phyloP scores from a whole-genome alignment of 2,329 filamentous ascomycete genomes.

The Acephala macrosclerotiorum region DNA sequence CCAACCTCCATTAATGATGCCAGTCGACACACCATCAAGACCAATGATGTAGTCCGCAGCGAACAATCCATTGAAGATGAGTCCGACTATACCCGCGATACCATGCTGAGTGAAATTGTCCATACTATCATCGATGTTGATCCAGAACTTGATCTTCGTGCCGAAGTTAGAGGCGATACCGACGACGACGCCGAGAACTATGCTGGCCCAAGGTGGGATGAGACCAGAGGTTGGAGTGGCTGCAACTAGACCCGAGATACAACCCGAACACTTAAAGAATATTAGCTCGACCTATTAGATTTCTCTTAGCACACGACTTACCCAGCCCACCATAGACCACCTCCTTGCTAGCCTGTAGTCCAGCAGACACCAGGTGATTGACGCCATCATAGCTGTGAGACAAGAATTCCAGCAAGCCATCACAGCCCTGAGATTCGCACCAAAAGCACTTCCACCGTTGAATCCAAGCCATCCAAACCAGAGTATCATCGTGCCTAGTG shows the following conservation, averaged over 20 bases:
- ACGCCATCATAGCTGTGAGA: constrained; percentile 78
- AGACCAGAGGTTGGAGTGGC: constrained; percentile 75
- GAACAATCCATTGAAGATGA: constrained; percentile 78
- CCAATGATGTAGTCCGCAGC: constrained; percentile 74
- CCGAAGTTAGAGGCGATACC: constrained; percentile 72
- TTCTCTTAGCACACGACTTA: background rate
- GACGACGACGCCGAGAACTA: constrained; percentile 71
- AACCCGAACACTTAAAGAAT: constrained; percentile 63
- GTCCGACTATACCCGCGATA: constrained; percentile 72
- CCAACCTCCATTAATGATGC: constrained; percentile 69
- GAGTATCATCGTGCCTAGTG: constrained; percentile 91
- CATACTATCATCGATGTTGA: constrained; percentile 74
- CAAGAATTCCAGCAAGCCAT: constrained; percentile 99
- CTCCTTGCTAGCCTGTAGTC: constrained; percentile 78
- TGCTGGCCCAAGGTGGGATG: constrained; percentile 71
- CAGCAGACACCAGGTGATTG: constrained; percentile 92
- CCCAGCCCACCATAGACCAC: constrained; percentile 67
- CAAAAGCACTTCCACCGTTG: constrained; percentile 95
- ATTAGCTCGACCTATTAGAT: too few relatives aligned
- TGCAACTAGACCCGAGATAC: constrained; percentile 74
- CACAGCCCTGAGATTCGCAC: constrained; percentile 89
- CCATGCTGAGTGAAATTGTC: constrained; percentile 77
- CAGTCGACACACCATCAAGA: constrained; percentile 79
- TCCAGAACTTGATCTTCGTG: constrained; percentile 63
- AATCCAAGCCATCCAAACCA: constrained; percentile 99